A percentile compares a stretch with the other conserved stretches of the same genome.
Evolutionary conservation across 257 asterid species (phyloP).

Genomic region (Asclepias syriaca): DNA sequence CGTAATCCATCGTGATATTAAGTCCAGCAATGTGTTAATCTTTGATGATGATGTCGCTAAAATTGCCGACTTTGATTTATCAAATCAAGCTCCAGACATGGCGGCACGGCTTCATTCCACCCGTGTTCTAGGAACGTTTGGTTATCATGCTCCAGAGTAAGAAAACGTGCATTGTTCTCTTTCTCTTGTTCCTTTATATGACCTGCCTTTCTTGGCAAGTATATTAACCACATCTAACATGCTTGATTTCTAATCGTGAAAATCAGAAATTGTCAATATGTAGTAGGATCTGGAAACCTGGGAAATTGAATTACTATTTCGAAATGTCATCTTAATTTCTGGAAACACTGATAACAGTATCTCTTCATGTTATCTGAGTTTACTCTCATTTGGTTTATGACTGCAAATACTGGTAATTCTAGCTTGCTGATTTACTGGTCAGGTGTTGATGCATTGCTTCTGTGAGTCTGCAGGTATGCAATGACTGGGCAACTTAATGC

Average conservation of each 20-base stretch:
- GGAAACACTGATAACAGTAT: not conserved
- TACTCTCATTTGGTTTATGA: not conserved
- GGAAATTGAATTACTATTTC: not conserved
- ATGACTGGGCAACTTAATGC: slow-evolving; percentile 89
- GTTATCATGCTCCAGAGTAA: slow-evolving; percentile 94
- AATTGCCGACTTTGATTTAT: slow-evolving; percentile 79
- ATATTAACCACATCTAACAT: not conserved
- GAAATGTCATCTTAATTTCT: not conserved
- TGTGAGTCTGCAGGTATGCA: slow-evolving; percentile 53
- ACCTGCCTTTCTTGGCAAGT: not conserved
- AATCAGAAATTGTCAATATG: not conserved
- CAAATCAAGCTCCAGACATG: slow-evolving; percentile 93
- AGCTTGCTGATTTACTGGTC: not conserved
- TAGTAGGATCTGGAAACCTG: not conserved
- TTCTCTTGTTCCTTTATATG: not conserved
- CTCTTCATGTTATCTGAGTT: not conserved
- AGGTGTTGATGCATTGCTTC: slow-evolving; percentile 13
- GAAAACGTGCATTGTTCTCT: slow-evolving; percentile 17
- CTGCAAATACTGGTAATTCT: not conserved
- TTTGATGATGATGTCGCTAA: slow-evolving; percentile 81
- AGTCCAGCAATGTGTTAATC: slow-evolving; percentile 76
- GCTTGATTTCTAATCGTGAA: not conserved
- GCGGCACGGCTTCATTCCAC: slow-evolving; percentile 95
- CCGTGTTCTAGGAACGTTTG: slow-evolving; percentile 92
- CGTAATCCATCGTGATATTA: slow-evolving; percentile 82